phyloP scores from a whole-genome alignment of 78 protist species.

The Tieghemostelium lacteum region DNA sequence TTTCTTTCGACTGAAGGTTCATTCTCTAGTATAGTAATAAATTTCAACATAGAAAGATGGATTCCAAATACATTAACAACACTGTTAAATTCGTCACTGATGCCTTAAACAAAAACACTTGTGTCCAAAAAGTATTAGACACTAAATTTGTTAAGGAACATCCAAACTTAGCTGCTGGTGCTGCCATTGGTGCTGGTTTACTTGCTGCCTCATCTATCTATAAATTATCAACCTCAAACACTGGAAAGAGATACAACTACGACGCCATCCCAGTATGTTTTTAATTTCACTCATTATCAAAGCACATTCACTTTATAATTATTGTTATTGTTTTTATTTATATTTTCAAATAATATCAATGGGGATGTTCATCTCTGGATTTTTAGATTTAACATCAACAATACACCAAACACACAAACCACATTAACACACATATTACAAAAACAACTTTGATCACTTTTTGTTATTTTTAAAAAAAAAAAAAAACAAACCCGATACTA shows the following conservation, averaged over 20 bases:
- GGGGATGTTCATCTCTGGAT: not conserved
- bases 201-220: conserved; percentile 45
- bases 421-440: not conserved
- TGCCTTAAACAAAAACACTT: conserved; percentile 18
- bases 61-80: conserved; percentile 9
- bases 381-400: not conserved
- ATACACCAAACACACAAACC: not conserved
- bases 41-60: conserved; percentile 20
- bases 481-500: not conserved
- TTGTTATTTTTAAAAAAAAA: not conserved
- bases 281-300: not conserved
- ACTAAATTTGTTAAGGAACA: conserved; percentile 60
- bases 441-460: not conserved
- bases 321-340: too few relatives aligned
- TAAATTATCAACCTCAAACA: conserved; percentile 18
- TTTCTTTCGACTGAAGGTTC: too few relatives aligned
- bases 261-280: conserved; percentile 73
- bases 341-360: not conserved
- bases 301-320: too few relatives aligned
- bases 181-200: conserved; percentile 60
- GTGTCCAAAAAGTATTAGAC: conserved; percentile 54
- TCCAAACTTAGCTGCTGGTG: conserved; percentile 37
- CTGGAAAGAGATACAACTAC: conserved; percentile 60
- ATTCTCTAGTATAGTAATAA: not conserved
- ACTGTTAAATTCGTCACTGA: conserved; percentile 17